Evolutionary conservation across 2,329 filamentous ascomycete species (phyloP).

Genomic region (Pseudogymnoascus sp.): DNA sequence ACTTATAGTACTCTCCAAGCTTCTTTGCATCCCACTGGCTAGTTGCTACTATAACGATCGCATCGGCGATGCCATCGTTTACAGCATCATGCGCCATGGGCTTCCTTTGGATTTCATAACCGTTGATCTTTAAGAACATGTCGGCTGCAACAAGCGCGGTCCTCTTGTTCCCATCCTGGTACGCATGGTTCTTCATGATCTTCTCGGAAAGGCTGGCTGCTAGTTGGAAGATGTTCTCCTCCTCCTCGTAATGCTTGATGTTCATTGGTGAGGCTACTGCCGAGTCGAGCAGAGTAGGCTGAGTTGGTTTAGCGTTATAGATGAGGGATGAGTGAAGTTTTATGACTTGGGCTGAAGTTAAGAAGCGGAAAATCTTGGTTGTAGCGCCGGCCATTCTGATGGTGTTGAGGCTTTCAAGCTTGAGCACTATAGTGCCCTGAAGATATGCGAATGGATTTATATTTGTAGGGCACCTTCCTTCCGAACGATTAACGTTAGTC

Average conservation of each 20-base stretch:
- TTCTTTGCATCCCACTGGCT: not conserved
- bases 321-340: not conserved
- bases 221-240: not conserved
- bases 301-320: not conserved
- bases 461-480: too few relatives aligned
- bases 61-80: not conserved
- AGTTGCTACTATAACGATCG: not conserved
- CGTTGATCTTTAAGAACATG: not conserved
- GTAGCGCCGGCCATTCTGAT: not conserved
- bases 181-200: not conserved
- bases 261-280: not conserved
- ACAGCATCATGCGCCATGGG: not conserved
- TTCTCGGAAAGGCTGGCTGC: not conserved
- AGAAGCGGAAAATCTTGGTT: not conserved
- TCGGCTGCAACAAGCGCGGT: not conserved
- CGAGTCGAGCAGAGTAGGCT: not conserved
- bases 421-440: too few relatives aligned
- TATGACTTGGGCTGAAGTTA: not conserved
- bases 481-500: too few relatives aligned
- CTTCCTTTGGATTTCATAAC: not conserved
- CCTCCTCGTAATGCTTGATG: too few relatives aligned
- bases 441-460: too few relatives aligned
- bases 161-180: not conserved
- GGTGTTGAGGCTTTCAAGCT: not conserved
- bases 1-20: not conserved